A percentile compares a stretch with the other conserved stretches of the same genome.
These are phyloP conservation scores for Erythrophleum ivorense DNA, from an alignment of 331 rosid genomes.

Conservation along the genomic window DNA sequence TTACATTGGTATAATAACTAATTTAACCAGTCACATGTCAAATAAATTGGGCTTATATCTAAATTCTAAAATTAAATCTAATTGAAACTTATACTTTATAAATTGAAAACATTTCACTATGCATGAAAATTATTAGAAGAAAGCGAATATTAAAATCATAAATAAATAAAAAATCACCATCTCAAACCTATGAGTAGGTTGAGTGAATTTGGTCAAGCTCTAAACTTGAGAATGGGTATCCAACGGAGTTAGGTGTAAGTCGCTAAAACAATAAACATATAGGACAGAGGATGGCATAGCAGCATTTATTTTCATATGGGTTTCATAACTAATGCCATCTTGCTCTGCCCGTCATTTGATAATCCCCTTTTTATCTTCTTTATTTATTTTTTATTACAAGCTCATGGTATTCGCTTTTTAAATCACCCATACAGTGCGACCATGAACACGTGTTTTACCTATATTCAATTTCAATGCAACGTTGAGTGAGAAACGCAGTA, in stretches of 20 bases:
- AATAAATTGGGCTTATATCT: no score
- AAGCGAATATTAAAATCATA: no score
- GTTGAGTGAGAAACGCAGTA: not conserved
- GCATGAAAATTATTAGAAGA: no score
- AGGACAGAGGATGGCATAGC: not conserved
- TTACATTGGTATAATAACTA: no score
- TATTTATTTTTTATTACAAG: not conserved
- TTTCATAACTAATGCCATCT: not conserved
- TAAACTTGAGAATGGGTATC: not conserved
- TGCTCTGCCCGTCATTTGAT: not conserved
- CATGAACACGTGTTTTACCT: not conserved
- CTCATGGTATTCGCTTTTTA: not conserved
- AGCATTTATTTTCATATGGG: not conserved
- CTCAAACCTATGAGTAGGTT: not conserved
- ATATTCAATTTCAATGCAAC: not conserved
- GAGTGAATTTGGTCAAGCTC: not conserved
- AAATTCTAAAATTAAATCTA: no score
- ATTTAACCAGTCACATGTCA: no score
- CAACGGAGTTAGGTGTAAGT: not conserved
- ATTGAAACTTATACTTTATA: no score
- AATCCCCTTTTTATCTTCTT: not conserved
- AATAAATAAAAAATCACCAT: not conserved
- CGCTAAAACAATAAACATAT: not conserved
- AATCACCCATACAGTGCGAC: conserved; percentile 5
- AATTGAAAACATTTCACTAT: no score